A percentile compares a stretch with the other conserved stretches of the same genome.
phyloP scores from a whole-genome alignment of 345 rosid genomes.

The Lenwebbia sp. region DNA sequence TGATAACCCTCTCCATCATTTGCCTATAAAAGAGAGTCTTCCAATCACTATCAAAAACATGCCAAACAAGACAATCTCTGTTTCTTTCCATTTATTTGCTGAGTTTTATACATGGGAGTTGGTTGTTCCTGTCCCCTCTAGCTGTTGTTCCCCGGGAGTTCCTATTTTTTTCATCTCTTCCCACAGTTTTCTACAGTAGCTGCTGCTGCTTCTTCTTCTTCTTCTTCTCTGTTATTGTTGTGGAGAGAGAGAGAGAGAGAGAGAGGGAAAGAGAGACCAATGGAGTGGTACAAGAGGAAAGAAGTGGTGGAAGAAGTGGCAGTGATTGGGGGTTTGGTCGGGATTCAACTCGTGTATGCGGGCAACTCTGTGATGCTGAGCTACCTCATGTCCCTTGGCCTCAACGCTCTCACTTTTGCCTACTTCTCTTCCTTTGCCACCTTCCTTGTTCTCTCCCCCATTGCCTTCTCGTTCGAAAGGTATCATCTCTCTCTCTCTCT shows the following conservation, averaged over 20 bases:
- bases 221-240: background rate
- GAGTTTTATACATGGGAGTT: background rate
- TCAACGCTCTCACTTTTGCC: conserved; percentile 52
- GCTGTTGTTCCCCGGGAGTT: background rate
- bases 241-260: background rate
- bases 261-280: background rate
- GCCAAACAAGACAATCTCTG: background rate
- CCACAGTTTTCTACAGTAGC: background rate
- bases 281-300: background rate
- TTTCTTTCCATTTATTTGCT: too few relatives aligned
- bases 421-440: conserved; percentile 58
- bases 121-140: background rate
- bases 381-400: conserved; percentile 74
- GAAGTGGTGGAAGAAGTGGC: conserved; percentile 35
- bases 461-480: conserved; percentile 75
- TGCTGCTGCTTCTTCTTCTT: background rate
- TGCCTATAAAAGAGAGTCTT: background rate
- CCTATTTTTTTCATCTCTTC: background rate
- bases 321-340: conserved; percentile 51
- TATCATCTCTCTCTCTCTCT: background rate
- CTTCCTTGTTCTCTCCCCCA: conserved; percentile 59
- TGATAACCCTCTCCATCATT: background rate
- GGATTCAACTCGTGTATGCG: conserved; percentile 59
- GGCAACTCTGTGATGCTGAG: conserved; percentile 51
- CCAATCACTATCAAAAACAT: background rate